Percentiles rank a stretch among this genome's conserved stretches.
Conservation (phyloP, 2,329 filamentous ascomycete genomes). For the Mycogone perniciosa region DNA sequence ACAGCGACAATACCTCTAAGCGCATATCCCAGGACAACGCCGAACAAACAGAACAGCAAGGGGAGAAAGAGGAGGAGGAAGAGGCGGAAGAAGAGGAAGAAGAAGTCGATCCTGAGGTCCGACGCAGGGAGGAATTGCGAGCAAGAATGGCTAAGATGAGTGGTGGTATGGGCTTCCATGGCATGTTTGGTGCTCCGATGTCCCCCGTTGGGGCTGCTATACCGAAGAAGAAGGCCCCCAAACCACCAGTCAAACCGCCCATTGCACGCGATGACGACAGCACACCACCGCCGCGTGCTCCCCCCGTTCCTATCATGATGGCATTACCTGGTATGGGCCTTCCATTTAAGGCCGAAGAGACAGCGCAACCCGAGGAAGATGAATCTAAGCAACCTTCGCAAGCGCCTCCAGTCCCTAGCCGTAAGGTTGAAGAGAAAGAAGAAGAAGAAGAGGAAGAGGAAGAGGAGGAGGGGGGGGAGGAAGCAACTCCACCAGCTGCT, state of each 20-base stretch:
- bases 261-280: constrained; percentile 40
- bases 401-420: constrained; percentile 22
- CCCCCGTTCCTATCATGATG: constrained; percentile 55
- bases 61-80: constrained; percentile 45
- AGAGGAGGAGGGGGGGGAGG: constrained; percentile 30
- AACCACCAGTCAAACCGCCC: constrained; percentile 33
- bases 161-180: constrained; percentile 92
- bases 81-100: constrained; percentile 73
- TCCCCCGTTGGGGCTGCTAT: constrained; percentile 52
- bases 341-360: constrained; percentile 41
- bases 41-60: constrained; percentile 57
- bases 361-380: constrained; percentile 32
- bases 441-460: constrained; percentile 31
- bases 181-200: constrained; percentile 76
- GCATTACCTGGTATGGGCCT: constrained; percentile 67
- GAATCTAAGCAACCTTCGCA: constrained; percentile 20
- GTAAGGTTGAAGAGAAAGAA: constrained; percentile 18
- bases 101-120: constrained; percentile 80
- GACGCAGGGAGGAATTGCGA: constrained; percentile 78
- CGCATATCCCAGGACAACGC: constrained; percentile 38
- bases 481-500: constrained; percentile 30
- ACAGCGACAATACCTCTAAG: constrained; percentile 56
- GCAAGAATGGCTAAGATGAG: constrained; percentile 99
- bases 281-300: constrained; percentile 36
- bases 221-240: constrained; percentile 45